Percentiles rank a stretch among this genome's conserved stretches.
These are phyloP conservation scores for Petunia axillaris DNA, from an alignment of 257 asterid genomes.

Conservation along the genomic window DNA sequence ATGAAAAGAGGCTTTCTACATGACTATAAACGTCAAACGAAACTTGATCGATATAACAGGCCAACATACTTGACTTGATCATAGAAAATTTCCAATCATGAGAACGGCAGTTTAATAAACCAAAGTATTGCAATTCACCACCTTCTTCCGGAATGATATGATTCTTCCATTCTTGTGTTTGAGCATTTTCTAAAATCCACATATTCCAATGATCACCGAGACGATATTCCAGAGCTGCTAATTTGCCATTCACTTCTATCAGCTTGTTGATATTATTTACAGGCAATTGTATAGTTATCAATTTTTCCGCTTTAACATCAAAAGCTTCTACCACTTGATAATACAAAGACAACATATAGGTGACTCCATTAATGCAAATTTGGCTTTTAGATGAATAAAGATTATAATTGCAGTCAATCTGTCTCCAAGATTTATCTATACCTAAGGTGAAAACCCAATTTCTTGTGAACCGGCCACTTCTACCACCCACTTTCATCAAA, in stretches of 20 bases:
- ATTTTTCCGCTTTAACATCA: neutral
- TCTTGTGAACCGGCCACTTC: too few species aligned
- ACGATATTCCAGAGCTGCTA: neutral
- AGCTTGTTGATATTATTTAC: neutral
- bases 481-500: neutral
- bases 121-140: neutral
- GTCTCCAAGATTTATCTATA: neutral
- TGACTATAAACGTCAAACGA: neutral
- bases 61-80: neutral
- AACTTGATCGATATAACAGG: neutral
- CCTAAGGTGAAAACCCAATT: conserved; percentile 18
- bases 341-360: neutral
- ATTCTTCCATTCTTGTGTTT: neutral
- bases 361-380: neutral
- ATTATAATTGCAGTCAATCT: neutral
- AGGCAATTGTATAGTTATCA: neutral
- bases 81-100: neutral
- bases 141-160: neutral
- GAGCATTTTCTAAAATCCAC: neutral
- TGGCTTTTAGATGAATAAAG: neutral
- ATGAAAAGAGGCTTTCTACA: neutral
- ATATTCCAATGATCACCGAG: neutral
- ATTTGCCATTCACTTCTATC: neutral
- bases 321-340: neutral
- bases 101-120: neutral